Base-by-base conservation (phyloP, 2,329 filamentous ascomycete species). In the Aspergillus sp. region DNA sequence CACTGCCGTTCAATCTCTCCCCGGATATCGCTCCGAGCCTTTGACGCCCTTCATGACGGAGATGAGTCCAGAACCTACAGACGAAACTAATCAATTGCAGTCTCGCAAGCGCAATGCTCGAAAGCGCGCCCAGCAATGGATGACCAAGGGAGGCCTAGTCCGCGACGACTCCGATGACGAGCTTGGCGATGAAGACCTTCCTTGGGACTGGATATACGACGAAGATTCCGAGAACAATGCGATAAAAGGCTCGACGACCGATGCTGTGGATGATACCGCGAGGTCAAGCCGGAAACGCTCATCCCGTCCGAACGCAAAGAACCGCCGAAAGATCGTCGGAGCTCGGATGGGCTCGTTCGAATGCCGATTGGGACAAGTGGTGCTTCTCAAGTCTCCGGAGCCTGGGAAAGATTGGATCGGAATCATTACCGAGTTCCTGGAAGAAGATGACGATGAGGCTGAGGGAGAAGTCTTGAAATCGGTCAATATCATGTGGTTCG, bases 401-500 rank as follows among this genome's bases (percentile, higher is more conserved):
- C 85, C 86, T 46, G 91, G 91, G 65, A 92, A 96, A 69, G 90
- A 92, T 11, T 99, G 95, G 93, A 90, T 96, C 2, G 95, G 91
- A 36, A 87, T 99, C 62, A 89, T 97, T 55, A 90, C 89, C 69
- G 88, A 91, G 49, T 96, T 99, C 66, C 73, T 88, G 45, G 87
- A 94, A 50, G 85, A 88, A 32, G 87, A 90, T 50, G 84, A 90
- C 20, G 87, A 90, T 12, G 88, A 87, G 3, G 85, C 90, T 49
- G 74, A 80, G 32, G 70, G 66, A 18, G 67, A 71, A 49, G 49
- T 70, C 29, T 55, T 77, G 64, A 97, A 92, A 81, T 87, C 88
- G 26, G 94, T 90, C 57, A 90, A 89, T 63, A 95, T 99, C 71
- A 89, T 97, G 84, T 99, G 95, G 95, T 97, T 99, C 73, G 78